These are phyloP conservation scores for Lipomyces kockii DNA, from an alignment of 805 yeast genomes.

Conservation along the genomic window DNA sequence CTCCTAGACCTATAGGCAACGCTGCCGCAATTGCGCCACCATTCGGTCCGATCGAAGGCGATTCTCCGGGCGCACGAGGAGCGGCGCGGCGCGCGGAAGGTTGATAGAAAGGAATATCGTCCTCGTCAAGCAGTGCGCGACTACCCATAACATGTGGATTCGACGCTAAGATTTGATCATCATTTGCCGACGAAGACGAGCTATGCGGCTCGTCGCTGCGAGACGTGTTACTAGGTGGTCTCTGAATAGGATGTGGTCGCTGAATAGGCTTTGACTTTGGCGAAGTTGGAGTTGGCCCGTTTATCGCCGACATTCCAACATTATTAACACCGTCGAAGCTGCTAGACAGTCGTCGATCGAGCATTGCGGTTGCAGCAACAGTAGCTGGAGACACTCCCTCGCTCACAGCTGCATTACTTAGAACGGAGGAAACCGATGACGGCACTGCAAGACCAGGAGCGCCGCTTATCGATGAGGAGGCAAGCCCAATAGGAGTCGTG, in stretches of 20 bases:
- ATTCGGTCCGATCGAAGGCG: not conserved
- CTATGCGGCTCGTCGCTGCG: constrained; percentile 23
- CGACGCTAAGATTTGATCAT: not conserved
- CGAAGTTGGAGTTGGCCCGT: constrained; percentile 18
- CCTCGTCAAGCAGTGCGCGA: constrained; percentile 28
- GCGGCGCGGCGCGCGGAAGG: constrained; percentile 24
- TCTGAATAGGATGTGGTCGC: constrained; percentile 34
- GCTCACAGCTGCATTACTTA: not conserved
- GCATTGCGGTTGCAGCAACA: not conserved
- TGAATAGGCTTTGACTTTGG: constrained; percentile 25
- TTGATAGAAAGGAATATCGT: constrained; percentile 20
- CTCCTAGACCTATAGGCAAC: not conserved
- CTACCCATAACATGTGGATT: constrained; percentile 30
- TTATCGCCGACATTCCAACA: constrained; percentile 13
- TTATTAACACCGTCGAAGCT: constrained; percentile 7
- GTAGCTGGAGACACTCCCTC: constrained; percentile 14
- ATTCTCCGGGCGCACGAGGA: not conserved
- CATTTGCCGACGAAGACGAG: constrained; percentile 15
- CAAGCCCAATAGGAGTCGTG: constrained; percentile 13
- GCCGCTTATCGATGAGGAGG: constrained; percentile 3
- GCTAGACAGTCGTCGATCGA: constrained; percentile 14
- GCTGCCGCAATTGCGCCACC: constrained; percentile 8
- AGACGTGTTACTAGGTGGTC: constrained; percentile 26
- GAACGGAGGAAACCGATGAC: constrained; percentile 2
- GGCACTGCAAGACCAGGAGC: constrained; percentile 8